Conservation (phyloP, 202 grass and related monocot genomes). For the Musa balbisiana region DNA sequence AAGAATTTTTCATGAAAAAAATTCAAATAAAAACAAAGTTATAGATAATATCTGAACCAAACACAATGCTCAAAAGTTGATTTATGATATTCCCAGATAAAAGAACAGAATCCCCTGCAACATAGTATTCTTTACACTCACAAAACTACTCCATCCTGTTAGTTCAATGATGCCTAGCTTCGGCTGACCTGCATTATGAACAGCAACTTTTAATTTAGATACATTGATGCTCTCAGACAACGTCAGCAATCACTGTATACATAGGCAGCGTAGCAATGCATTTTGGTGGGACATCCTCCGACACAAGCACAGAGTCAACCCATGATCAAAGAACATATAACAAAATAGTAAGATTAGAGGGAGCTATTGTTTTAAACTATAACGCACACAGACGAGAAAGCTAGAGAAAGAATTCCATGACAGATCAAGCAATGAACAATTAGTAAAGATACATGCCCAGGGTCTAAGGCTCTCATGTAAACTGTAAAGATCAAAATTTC, state of each 20-base stretch:
- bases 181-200: slow-evolving; percentile 18
- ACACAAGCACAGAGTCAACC: too few species aligned
- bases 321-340: too few species aligned
- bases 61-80: background rate
- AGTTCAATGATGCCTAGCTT: slow-evolving; percentile 20
- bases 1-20: too few species aligned
- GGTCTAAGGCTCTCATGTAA: too few species aligned
- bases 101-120: slow-evolving; percentile 20
- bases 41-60: background rate
- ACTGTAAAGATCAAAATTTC: too few species aligned
- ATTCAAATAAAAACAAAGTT: background rate
- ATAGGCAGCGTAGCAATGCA: background rate
- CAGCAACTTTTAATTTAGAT: background rate
- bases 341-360: too few species aligned
- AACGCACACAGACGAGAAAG: background rate
- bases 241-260: background rate
- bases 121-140: slow-evolving; percentile 17
- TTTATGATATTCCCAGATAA: slow-evolving; percentile 11
- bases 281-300: background rate
- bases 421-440: too few species aligned
- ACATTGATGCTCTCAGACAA: background rate
- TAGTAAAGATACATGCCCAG: too few species aligned
- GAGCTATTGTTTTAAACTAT: too few species aligned
- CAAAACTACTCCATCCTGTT: slow-evolving; percentile 25
- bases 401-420: background rate